These are phyloP conservation scores for Pseudogymnoascus sp. DNA, from an alignment of 2,329 filamentous ascomycete species.

Conservation along the genomic window DNA sequence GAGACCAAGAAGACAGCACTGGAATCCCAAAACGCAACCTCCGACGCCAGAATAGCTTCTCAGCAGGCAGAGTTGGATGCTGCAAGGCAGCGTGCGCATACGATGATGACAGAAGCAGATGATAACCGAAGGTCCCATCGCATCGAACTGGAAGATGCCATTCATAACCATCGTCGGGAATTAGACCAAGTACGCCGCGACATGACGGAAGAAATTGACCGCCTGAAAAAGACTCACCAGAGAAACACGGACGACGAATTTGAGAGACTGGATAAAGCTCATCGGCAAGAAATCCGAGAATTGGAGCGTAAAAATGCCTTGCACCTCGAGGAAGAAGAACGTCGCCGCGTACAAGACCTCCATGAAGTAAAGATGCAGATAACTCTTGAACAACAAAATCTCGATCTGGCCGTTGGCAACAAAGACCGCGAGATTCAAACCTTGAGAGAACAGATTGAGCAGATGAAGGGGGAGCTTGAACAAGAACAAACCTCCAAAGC, in stretches of 20 bases:
- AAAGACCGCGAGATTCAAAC: slow-evolving; percentile 51
- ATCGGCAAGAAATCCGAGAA: slow-evolving; percentile 23
- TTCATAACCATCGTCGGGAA: slow-evolving; percentile 48
- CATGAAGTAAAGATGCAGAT: slow-evolving; percentile 53
- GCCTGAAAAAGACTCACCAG: slow-evolving; percentile 53
- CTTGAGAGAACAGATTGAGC: slow-evolving; percentile 39
- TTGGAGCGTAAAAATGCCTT: slow-evolving; percentile 26
- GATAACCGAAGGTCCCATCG: slow-evolving; percentile 45
- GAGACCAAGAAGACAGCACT: slow-evolving; percentile 12
- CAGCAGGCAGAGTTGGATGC: slow-evolving; percentile 64
- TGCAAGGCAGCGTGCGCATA: slow-evolving; percentile 44
- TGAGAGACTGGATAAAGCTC: slow-evolving; percentile 19
- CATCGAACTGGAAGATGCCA: slow-evolving; percentile 47
- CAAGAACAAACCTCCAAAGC: slow-evolving; percentile 50
- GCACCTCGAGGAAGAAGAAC: slow-evolving; percentile 61
- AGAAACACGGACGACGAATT: slow-evolving; percentile 48
- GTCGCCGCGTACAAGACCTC: slow-evolving; percentile 52
- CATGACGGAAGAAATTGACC: slow-evolving; percentile 48
- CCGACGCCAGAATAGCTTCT: slow-evolving; percentile 41
- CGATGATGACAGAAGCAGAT: slow-evolving; percentile 42
- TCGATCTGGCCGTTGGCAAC: slow-evolving; percentile 23
- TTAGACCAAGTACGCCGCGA: slow-evolving; percentile 44
- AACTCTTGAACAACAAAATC: slow-evolving; percentile 37
- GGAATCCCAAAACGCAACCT: slow-evolving; percentile 36
- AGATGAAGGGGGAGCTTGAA: slow-evolving; percentile 44